Evolutionary conservation across 495 filamentous ascomycete genomes (phyloP), one percentile per base, ranked within the genome.

Genomic region (Penicillium parvum): DNA sequence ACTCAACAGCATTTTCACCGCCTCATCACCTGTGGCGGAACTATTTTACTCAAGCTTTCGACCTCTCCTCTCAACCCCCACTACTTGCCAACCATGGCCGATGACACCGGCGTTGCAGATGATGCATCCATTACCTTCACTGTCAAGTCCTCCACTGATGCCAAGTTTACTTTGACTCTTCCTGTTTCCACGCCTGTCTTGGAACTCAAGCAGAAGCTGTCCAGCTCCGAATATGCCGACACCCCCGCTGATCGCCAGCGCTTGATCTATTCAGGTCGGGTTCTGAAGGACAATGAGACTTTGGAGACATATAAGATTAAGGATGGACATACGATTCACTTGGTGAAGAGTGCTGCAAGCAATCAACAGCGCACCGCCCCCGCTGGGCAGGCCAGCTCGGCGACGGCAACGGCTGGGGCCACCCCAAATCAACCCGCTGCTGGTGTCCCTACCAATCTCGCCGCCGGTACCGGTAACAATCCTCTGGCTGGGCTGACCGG

Each of bases 191-290:
- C 82, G 22, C 82, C 81, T 5, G 86, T 97, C 18, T 73, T 79
- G 12, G 88, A 95, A 35, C 79, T 99, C 45, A 99, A 99, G 72
- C 75, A 76, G 32, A 95, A 89, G 72, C 81, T 99, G 18, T 76
- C 87, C 3, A 79, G 77, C 22, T 58, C 75, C 32, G 86, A 95
- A 40, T 90, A 85, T 64, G 87, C 91, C 53, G 81, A 91, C 56
- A 79, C 95, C 35, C 82, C 91, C 1, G 74, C 81, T 19, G 92
- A 91, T 50, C 78, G 86, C 35, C 90, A 96, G 64, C 88, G 94
- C 32, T 73, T 99, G 50, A 99, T 99, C 64, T 97, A 97, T 67
- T 96, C 91, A 5, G 94, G 94, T 19, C 82, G 90, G 45, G 90
- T 99, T 15, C 76, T 99, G 66, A 99, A 96, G 69, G 88, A 99